Conservation (phyloP, 768 basidiomycete species). For the Suillus occidentalis region DNA sequence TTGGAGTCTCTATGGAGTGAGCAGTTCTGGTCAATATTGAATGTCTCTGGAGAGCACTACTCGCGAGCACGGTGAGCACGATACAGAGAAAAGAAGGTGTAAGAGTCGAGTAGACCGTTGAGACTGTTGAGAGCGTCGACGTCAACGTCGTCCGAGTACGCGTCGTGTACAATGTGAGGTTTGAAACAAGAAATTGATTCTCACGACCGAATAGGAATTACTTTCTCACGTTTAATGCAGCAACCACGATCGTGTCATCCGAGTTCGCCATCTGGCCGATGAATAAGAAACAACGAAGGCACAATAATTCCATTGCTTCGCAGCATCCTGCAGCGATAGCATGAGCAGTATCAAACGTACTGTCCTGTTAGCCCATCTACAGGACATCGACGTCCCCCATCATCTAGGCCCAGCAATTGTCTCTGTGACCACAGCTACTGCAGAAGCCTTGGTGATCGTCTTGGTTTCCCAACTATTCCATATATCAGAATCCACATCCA, state of each 20-base stretch:
- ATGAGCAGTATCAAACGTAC: neutral
- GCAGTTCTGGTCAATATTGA: neutral
- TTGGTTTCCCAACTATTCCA: conserved; percentile 66
- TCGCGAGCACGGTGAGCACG: neutral
- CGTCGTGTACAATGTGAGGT: neutral
- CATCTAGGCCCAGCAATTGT: conserved; percentile 57
- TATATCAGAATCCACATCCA: conserved; percentile 11
- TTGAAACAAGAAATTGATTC: neutral
- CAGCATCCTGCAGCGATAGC: neutral
- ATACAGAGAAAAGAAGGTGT: neutral
- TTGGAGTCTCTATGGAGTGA: neutral
- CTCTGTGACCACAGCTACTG: conserved; percentile 44
- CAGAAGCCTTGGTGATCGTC: conserved; percentile 56
- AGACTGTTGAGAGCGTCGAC: neutral
- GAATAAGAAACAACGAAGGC: neutral
- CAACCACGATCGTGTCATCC: neutral
- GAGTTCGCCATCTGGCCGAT: neutral
- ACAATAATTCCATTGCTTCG: neutral
- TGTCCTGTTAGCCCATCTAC: neutral
- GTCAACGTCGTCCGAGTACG: neutral
- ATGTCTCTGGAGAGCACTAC: neutral
- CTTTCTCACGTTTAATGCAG: neutral
- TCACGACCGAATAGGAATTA: neutral
- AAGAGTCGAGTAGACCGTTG: neutral
- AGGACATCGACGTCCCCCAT: conserved; percentile 46